Evolutionary conservation across 2,329 filamentous ascomycete species (phyloP).

Genomic region (Aspergillus japonicus): DNA sequence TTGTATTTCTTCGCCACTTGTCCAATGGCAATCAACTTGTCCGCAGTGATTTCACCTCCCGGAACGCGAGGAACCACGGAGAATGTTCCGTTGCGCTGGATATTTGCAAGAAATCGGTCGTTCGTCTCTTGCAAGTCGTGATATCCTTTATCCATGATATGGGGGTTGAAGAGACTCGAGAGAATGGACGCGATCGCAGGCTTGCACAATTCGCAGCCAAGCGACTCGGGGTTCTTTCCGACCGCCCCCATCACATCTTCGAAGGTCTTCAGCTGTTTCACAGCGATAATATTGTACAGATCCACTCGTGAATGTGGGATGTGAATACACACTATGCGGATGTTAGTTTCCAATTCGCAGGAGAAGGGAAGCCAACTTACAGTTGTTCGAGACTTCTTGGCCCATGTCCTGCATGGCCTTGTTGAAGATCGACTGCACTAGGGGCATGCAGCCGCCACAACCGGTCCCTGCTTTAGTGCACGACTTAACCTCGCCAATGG

Average conservation of each 20-base stretch:
- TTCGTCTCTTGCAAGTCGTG: constrained; percentile 88
- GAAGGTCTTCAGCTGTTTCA: constrained; percentile 73
- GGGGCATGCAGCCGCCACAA: constrained; percentile 84
- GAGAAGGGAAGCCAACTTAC: constrained; percentile 21
- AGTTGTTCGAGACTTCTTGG: constrained; percentile 79
- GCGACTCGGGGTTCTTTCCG: constrained; percentile 68
- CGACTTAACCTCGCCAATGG: constrained; percentile 77
- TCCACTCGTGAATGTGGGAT: constrained; percentile 82
- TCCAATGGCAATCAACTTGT: constrained; percentile 80
- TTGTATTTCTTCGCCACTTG: constrained; percentile 79
- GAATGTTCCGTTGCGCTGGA: constrained; percentile 88
- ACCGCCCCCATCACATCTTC: constrained; percentile 73
- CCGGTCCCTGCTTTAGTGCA: constrained; percentile 91
- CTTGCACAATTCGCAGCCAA: constrained; percentile 85
- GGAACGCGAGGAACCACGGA: constrained; percentile 81
- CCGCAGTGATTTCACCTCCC: constrained; percentile 82
- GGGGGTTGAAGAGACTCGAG: constrained; percentile 77
- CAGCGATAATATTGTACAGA: constrained; percentile 84
- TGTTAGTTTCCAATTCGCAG: constrained; percentile 8
- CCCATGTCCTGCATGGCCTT: constrained; percentile 82
- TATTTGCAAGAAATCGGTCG: constrained; percentile 82
- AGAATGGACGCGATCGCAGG: constrained; percentile 79
- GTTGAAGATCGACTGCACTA: constrained; percentile 88
- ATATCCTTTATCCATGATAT: constrained; percentile 69
- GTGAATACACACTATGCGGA: constrained; percentile 65